A percentile compares a stretch with the other conserved stretches of the same genome.
Evolutionary conservation across 2,329 filamentous ascomycete species (phyloP).

Genomic region (Beauveria caledonica): DNA sequence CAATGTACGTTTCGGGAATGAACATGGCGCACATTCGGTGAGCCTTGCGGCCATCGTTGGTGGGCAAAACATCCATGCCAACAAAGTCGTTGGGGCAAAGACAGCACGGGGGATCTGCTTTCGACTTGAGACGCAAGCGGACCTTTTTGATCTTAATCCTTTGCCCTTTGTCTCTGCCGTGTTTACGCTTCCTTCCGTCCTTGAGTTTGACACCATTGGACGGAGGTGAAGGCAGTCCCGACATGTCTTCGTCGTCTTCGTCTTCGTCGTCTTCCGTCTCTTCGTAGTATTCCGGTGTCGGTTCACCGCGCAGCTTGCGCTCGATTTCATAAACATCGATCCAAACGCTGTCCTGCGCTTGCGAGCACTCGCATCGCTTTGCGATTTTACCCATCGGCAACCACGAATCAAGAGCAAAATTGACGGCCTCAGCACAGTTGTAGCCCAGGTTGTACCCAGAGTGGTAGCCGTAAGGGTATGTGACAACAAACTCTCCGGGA

Average conservation of each 20-base stretch:
- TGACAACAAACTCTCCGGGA: conserved; percentile 96
- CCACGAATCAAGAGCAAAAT: conserved; percentile 95
- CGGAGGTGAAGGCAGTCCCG: conserved; percentile 71
- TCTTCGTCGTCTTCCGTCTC: conserved; percentile 62
- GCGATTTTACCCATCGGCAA: conserved; percentile 90
- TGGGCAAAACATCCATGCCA: conserved; percentile 72
- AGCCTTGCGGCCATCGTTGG: conserved; percentile 78
- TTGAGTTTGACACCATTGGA: conserved; percentile 62
- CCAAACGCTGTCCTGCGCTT: conserved; percentile 96
- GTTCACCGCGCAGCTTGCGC: conserved; percentile 83
- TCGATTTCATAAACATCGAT: conserved; percentile 95
- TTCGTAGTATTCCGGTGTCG: conserved; percentile 68
- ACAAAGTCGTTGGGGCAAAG: conserved; percentile 87
- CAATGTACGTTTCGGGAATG: conserved; percentile 85
- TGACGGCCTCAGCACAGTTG: conserved; percentile 97
- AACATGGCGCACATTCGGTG: conserved; percentile 87
- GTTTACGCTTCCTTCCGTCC: conserved; percentile 53
- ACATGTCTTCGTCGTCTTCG: conserved; percentile 46
- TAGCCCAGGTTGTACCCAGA: conserved; percentile 97
- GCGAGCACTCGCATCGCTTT: conserved; percentile 92
- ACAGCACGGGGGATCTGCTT: conserved; percentile 72
- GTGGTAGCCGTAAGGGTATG: conserved; percentile 96
- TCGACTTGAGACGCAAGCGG: conserved; percentile 64
- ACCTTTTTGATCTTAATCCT: conserved; percentile 67
- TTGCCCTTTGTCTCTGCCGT: conserved; percentile 26